Percentiles rank a stretch among this genome's conserved stretches.
Evolutionary conservation across 2,329 filamentous ascomycete genomes (phyloP).

Genomic region (Pseudocercospora pini-densiflorae): DNA sequence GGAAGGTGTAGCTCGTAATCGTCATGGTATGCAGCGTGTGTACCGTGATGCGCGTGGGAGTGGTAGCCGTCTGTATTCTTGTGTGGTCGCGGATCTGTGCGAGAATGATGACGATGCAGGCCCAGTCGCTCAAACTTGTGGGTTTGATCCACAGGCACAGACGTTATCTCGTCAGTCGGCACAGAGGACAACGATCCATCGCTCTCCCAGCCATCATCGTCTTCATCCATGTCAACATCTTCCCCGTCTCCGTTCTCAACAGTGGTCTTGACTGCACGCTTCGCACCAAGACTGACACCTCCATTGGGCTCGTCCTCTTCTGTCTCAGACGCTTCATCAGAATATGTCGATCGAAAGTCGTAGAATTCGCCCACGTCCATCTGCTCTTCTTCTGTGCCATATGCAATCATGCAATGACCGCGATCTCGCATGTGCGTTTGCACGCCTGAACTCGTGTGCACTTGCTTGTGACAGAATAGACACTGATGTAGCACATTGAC

Average conservation of each 20-base stretch:
- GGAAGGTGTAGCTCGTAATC: constrained; percentile 95
- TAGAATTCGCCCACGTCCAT: constrained; percentile 96
- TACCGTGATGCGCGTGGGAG: constrained; percentile 75
- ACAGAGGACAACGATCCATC: constrained; percentile 84
- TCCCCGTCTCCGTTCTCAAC: constrained; percentile 55
- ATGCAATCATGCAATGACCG: constrained; percentile 96
- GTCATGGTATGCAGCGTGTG: constrained; percentile 81
- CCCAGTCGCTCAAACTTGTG: constrained; percentile 74
- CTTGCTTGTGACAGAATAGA: constrained; percentile 82
- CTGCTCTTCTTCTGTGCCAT: constrained; percentile 84
- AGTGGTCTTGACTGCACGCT: constrained; percentile 55
- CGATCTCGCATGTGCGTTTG: constrained; percentile 98
- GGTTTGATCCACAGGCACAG: constrained; percentile 74
- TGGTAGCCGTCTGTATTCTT: constrained; percentile 78
- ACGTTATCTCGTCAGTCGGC: constrained; percentile 80
- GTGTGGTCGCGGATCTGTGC: constrained; percentile 70
- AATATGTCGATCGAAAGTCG: constrained; percentile 95
- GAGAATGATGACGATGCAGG: constrained; percentile 76
- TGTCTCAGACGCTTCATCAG: constrained; percentile 70
- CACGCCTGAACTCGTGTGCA: constrained; percentile 76
- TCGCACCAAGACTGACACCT: constrained; percentile 72
- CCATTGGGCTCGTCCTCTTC: constrained; percentile 54
- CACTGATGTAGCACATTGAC: constrained; percentile 83
- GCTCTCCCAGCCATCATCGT: constrained; percentile 89
- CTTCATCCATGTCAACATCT: constrained; percentile 59